Evolutionary conservation across 2,329 filamentous ascomycete genomes (phyloP).

Genomic region (Beauveria scarabaeidicola): DNA sequence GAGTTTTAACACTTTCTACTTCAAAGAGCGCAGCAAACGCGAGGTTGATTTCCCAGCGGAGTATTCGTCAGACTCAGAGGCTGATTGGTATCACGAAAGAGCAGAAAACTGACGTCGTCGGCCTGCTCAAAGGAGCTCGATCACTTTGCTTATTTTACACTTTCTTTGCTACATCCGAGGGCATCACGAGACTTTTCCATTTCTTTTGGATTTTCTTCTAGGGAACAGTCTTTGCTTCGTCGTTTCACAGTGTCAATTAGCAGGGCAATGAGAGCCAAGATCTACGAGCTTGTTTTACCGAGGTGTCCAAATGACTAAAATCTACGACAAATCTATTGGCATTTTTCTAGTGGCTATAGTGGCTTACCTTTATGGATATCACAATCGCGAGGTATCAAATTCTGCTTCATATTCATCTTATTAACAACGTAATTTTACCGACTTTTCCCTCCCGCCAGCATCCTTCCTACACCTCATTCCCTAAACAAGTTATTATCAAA

Average conservation of each 20-base stretch:
- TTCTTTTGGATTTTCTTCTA: neutral
- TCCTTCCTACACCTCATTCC: neutral
- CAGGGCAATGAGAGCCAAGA: neutral
- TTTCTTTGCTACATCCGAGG: neutral
- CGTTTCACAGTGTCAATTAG: neutral
- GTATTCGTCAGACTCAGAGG: neutral
- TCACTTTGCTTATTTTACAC: too few relatives aligned
- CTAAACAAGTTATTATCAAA: neutral
- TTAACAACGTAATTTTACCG: neutral
- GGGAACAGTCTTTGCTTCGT: neutral
- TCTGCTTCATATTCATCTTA: neutral
- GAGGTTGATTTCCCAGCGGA: too few relatives aligned
- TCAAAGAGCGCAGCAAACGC: too few relatives aligned
- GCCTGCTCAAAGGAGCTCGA: too few relatives aligned
- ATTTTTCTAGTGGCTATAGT: too few relatives aligned
- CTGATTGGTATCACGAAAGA: rapidly evolving
- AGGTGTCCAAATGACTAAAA: too few relatives aligned
- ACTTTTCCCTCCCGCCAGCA: neutral
- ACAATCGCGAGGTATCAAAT: neutral
- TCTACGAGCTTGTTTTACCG: neutral
- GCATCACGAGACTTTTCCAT: too few relatives aligned
- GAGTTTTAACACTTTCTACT: neutral
- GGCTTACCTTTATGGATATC: neutral
- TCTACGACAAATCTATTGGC: too few relatives aligned
- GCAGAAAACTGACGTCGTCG: neutral